A percentile compares a stretch with the other conserved stretches of the same genome.
Evolutionary conservation across 768 basidiomycete genomes (phyloP).

Genomic region (Leccinum disarticulatum): DNA sequence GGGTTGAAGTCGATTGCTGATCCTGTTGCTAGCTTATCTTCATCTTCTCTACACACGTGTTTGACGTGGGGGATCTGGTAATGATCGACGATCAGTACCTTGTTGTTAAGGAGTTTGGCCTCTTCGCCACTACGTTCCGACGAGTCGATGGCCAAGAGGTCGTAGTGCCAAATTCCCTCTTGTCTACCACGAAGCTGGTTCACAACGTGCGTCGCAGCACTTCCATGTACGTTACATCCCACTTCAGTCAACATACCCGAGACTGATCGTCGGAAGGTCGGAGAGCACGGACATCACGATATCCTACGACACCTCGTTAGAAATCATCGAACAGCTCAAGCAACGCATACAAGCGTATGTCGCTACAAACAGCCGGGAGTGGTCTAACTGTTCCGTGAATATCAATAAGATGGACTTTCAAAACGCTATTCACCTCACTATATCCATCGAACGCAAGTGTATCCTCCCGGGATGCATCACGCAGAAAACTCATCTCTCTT

Average conservation of each 20-base stretch:
- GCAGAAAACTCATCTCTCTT: constrained; percentile 1
- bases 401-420: constrained; percentile 82
- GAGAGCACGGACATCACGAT: constrained; percentile 68
- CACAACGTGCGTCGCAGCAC: constrained; percentile 76
- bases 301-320: constrained; percentile 68
- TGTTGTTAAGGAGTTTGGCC: constrained; percentile 70
- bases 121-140: constrained; percentile 77
- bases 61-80: constrained; percentile 79
- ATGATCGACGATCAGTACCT: constrained; percentile 62
- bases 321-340: constrained; percentile 65
- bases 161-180: constrained; percentile 72
- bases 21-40: constrained; percentile 61
- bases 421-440: constrained; percentile 63
- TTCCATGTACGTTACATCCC: constrained; percentile 54
- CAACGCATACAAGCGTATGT: constrained; percentile 60
- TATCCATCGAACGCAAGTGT: constrained; percentile 70
- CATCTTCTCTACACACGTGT: constrained; percentile 85
- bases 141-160: constrained; percentile 82
- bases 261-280: constrained; percentile 41
- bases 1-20: too few species aligned
- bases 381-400: constrained; percentile 61
- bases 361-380: constrained; percentile 64
- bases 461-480: background rate
- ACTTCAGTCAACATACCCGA: background rate
- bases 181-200: constrained; percentile 69